These are phyloP conservation scores for Cystofilobasidium ferigula DNA, from an alignment of 768 basidiomycete species.

Conservation along the genomic window DNA sequence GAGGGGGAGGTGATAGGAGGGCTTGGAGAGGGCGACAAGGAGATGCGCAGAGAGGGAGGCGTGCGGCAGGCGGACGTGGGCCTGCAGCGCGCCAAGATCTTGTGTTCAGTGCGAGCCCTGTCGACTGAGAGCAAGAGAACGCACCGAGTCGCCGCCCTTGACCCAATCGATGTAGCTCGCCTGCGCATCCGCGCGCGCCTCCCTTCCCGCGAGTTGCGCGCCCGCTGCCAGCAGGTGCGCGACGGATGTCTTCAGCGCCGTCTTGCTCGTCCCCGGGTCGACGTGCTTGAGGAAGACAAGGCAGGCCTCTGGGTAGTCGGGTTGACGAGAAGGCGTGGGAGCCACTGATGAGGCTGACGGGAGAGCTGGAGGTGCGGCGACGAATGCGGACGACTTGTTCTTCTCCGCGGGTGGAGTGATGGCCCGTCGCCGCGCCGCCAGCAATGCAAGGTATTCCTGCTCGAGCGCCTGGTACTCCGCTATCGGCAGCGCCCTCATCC, in stretches of 20 bases:
- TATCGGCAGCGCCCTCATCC: not conserved
- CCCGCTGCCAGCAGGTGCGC: not conserved
- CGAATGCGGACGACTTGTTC: not conserved
- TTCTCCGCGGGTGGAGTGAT: not conserved
- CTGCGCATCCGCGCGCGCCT: not conserved
- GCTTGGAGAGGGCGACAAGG: not conserved
- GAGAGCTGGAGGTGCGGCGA: not conserved
- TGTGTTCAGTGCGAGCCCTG: not conserved
- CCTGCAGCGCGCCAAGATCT: not conserved
- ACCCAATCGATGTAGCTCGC: constrained; percentile 3
- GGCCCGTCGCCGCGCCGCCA: not conserved
- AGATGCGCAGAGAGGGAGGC: not conserved
- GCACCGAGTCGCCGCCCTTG: not conserved
- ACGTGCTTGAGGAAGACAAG: not conserved
- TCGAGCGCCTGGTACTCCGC: not conserved
- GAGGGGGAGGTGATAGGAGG: not conserved
- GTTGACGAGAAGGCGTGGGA: no score
- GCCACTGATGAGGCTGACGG: no score
- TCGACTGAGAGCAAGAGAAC: not conserved
- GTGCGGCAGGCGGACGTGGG: not conserved
- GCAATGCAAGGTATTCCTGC: not conserved
- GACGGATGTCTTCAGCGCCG: not conserved
- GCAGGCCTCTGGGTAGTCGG: not conserved
- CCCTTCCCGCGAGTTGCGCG: no score
- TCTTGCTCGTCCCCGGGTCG: not conserved